Base-by-base conservation (phyloP, 495 filamentous ascomycete genomes). In the Tuber brumale region DNA sequence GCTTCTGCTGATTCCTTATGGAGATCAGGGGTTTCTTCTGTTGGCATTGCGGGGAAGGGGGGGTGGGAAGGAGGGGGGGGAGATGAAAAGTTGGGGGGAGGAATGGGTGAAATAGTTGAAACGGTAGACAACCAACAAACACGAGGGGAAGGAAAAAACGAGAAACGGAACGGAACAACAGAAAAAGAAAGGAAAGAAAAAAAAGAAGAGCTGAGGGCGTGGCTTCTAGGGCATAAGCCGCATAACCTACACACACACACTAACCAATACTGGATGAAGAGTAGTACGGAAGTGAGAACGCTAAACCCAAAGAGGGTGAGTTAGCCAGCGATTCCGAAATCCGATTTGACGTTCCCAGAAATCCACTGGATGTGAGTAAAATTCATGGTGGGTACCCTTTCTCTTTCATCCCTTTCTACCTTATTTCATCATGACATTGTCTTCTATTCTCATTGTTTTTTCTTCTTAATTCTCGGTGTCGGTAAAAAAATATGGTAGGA, bases 11-110 rank as follows among this genome's bases (percentile, higher is more conserved):
- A 77, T 79, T 77, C 79, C 79, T 79, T 73, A 76, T 72, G 42
- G 46, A 80, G 73, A 76, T 76, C 78, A 80, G 46, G 77, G 78
- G 77, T 31, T 70, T 73, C 70, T 79, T 79, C 61, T 71, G 78
- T 79, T 80, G 78, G 78, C 78, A 80, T 80, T 80, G 78, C 77
- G 78, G 77, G 75, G 75, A 51, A 45, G 73, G 78, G 66, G 76
- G 79, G 75, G 70, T 66, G 70, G 73, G 27, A 66, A 19, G 31
- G 57, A 66, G 31, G 57, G 57, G 31, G 27, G 57, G 57, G 57
- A 35, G 12, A 12, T 35, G 27, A 35, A 66, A 66, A 35, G 27
- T 35, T 18, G 57, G 57, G 57, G 57, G 57, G 31, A 27, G 57
- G 31, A 35, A 12, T 66, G 57, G 27, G 27, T 31, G 27, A 70